Evolutionary conservation across 2,329 filamentous ascomycete genomes (phyloP), one percentile per base, ranked within the genome.

Genomic region (Tricladium varicosporioides): DNA sequence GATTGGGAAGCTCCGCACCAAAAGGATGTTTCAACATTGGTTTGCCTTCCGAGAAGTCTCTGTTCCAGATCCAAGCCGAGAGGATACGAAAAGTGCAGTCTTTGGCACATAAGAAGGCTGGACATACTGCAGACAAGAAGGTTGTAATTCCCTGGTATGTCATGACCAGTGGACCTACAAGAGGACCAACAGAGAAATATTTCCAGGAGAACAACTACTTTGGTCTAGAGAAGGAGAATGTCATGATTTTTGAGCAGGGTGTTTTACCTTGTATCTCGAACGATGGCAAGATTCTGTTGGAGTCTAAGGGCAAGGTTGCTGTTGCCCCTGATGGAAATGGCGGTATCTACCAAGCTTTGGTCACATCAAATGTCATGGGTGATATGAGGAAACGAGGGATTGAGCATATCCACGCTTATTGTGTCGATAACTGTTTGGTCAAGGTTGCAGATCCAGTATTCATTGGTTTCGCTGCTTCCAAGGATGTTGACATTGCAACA

Each of bases 1-100:
- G 94, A 61, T 78, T 99, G 62, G 94, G 94, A 65, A 97, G 92
- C 80, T 94, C 92, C 56, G 93, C 88, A 15, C 94, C 94, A 65
- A 99, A 99, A 80, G 94, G 94, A 56, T 97, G 93, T 82, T 99
- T 90, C 76, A 88, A 99, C 72, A 97, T 99, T 73, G 92, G 92
- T 15, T 83, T 99, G 56, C 91, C 93, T 32, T 96, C 91, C 65
- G 78, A 88, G 71, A 99, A 99, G 80, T 92, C 92, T 14, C 83
- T 99, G 59, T 99, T 99, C 82, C 92, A 97, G 79, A 89, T 99
- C 67, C 94, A 99, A 76, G 94, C 89, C 46, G 92, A 99, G 83
- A 83, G 94, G 54, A 97, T 99, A 71, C 81, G 81, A 69, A 95
- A 92, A 78, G 77, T 96, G 8, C 89, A 97, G 76, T 76, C 86